Percentiles rank a stretch among this genome's conserved stretches.
These are phyloP conservation scores for Didymella keratinophila DNA, from an alignment of 2,329 filamentous ascomycete species.

Conservation along the genomic window DNA sequence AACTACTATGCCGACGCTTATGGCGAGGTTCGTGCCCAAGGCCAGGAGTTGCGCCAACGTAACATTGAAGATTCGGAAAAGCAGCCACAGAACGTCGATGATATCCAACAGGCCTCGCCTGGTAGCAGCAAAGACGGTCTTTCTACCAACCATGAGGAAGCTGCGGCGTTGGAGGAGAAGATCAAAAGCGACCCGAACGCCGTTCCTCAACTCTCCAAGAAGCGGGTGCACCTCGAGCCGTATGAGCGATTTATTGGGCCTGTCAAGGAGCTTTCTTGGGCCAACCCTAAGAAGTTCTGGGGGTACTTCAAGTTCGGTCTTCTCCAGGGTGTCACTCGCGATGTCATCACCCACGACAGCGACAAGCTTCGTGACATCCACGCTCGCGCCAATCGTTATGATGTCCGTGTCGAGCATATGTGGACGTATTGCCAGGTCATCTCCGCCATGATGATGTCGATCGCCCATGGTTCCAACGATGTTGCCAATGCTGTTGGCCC, in stretches of 20 bases:
- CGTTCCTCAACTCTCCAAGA: constrained; percentile 19
- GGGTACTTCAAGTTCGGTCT: constrained; percentile 56
- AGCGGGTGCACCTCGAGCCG: constrained; percentile 41
- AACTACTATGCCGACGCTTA: constrained; percentile 52
- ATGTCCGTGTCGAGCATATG: constrained; percentile 58
- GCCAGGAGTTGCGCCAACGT: constrained; percentile 22
- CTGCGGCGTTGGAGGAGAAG: constrained; percentile 26
- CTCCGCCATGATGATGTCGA: constrained; percentile 74
- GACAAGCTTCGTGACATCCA: constrained; percentile 51
- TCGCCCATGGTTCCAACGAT: constrained; percentile 75
- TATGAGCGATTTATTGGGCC: constrained; percentile 48
- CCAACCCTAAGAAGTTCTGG: constrained; percentile 42
- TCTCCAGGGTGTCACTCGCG: constrained; percentile 53
- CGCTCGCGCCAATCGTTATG: constrained; percentile 54
- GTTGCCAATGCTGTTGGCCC: constrained; percentile 64
- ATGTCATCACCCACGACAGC: constrained; percentile 53
- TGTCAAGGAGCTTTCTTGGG: constrained; percentile 41
- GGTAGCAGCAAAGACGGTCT: constrained; percentile 16
- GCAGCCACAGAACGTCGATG: constrained; percentile 12
- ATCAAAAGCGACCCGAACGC: constrained; percentile 17
- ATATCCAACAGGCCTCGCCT: constrained; percentile 17
- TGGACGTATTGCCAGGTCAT: constrained; percentile 55
- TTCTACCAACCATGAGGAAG: constrained; percentile 21
- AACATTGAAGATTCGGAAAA: constrained; percentile 21
- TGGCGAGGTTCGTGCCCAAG: constrained; percentile 35